Base-by-base conservation (phyloP, 306 rosid genomes). In the Leucaena leucocephala region DNA sequence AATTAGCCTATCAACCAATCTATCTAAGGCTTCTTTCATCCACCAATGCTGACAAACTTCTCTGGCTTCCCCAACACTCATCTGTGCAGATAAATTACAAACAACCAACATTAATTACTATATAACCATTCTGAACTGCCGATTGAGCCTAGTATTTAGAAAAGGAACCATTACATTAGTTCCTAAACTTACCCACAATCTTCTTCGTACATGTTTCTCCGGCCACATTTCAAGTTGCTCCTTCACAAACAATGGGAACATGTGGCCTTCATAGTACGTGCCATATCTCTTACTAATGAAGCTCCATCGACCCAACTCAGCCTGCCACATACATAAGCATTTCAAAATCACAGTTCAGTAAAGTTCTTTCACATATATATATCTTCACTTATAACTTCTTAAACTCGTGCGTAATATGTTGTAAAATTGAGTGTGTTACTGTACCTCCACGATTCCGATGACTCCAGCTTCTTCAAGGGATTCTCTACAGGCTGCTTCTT, bases 381-480 rank as follows among this genome's bases (percentile, higher is more conserved):
- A 27, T 27, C 27, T 27, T 27, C 27, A 27, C 27, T 27, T 27
- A 27, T 27, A 27, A 27, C 27, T 27, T 27, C 27, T 27, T 27
- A 27, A 27, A 27, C 27, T 27, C 1, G 27, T 27, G 27, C 27
- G 27, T 27, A 27, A 11, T 46, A 13, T 49, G 58, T 52, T 52
- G 1, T 52, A 17, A 16, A 55, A 55, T 19, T 12, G 64, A 21
- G 15, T 9, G 10, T 58, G 36, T 58, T 45, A 40, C 5, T 13
- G 15, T 75, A 94, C 98, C 98, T 91, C 97, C 58, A 95, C 89
- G 13, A 65, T 86, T 72, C 99, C 99, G 11, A 76, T 76, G 38
- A 95, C 99, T 6, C 99, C 99, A 5, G 99, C 99, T 84, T 95
- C 99, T 84, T 95, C 99, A 57, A 91, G 85, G 17, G 98, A 95